Evolutionary conservation across 257 asterid species (phyloP).

Genomic region (Penstemon eatonii): DNA sequence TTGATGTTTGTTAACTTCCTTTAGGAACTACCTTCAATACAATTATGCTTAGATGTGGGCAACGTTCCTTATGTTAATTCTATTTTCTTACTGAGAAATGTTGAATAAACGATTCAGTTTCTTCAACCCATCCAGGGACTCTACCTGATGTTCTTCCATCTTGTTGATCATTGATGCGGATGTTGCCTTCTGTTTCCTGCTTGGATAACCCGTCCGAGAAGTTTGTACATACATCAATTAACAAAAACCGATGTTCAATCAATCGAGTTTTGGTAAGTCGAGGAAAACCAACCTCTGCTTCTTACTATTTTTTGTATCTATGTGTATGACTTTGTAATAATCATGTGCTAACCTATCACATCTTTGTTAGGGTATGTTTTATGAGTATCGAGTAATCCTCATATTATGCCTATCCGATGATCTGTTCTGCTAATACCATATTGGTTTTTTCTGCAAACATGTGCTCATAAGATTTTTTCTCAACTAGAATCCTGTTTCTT

Average conservation of each 20-base stretch:
- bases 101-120: slow-evolving; percentile 6
- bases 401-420: neutral
- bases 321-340: slow-evolving; percentile 5
- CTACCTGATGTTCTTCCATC: slow-evolving; percentile 16
- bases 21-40: slow-evolving; percentile 19
- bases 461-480: neutral
- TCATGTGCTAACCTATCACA: neutral
- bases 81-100: neutral
- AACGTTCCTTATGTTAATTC: slow-evolving; percentile 8
- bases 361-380: neutral
- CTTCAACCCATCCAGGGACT: slow-evolving; percentile 6
- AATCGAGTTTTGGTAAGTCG: slow-evolving; percentile 85
- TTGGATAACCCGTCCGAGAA: slow-evolving; percentile 93
- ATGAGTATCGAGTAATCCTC: neutral
- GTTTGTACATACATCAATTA: slow-evolving; percentile 94
- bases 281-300: slow-evolving; percentile 26
- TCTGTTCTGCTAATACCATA: neutral
- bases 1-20: slow-evolving; percentile 67
- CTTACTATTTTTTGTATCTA: slow-evolving; percentile 18
- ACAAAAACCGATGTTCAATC: slow-evolving; percentile 93
- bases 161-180: slow-evolving; percentile 52
- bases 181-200: slow-evolving; percentile 80
- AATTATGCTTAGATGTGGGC: slow-evolving; percentile 9
- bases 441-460: slow-evolving; percentile 21
- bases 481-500: neutral